Percentiles rank a stretch among this genome's conserved stretches.
Conservation (phyloP, 2,329 filamentous ascomycete species). For the Paecilomyces formosus region DNA sequence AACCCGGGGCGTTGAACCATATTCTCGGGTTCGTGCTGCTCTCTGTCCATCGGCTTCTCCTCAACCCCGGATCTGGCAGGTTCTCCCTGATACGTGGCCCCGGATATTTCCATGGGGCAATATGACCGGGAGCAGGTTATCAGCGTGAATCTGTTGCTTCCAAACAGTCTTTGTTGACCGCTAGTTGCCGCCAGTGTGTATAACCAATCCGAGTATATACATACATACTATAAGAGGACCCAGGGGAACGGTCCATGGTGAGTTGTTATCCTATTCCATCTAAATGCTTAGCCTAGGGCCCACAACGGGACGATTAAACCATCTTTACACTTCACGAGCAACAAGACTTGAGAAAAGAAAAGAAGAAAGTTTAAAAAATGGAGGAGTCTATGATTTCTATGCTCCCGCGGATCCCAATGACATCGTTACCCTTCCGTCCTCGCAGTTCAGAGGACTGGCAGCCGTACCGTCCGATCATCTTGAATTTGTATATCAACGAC, state of each 20-base stretch:
- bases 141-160: not conserved
- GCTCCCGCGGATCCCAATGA: not conserved
- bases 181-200: not conserved
- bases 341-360: not conserved
- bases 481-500: constrained; percentile 26
- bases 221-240: not conserved
- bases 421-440: constrained; percentile 18
- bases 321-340: not conserved
- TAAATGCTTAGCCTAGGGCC: not conserved
- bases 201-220: not conserved
- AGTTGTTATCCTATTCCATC: not conserved
- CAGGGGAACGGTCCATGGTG: not conserved
- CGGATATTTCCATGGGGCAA: not conserved
- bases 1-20: not conserved
- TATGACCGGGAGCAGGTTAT: not conserved
- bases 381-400: not conserved
- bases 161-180: not conserved
- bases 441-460: constrained; percentile 31
- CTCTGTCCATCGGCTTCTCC: not conserved
- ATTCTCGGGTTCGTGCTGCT: not conserved
- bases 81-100: not conserved
- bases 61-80: not conserved
- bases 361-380: not conserved
- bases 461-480: constrained; percentile 26
- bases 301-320: not conserved